A percentile compares a stretch with the other conserved stretches of the same genome.
phyloP scores from a whole-genome alignment of 2,329 filamentous ascomycete genomes.

The Exserohilum turcica region DNA sequence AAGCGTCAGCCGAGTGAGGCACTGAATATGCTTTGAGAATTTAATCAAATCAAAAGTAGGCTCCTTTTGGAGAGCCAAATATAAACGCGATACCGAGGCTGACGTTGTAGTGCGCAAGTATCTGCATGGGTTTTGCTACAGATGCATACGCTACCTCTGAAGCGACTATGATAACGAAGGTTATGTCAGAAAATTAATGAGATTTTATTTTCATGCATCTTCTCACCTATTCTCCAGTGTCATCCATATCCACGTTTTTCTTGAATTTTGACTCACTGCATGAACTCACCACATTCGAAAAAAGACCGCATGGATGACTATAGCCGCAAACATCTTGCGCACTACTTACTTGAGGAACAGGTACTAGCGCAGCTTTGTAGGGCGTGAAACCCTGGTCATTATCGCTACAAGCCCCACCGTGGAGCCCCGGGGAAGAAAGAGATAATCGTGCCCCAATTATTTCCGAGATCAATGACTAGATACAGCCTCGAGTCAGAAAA shows the following conservation, averaged over 20 bases:
- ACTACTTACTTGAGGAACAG: neutral
- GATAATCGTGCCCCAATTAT: neutral
- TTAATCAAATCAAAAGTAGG: neutral
- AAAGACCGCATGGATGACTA: no score
- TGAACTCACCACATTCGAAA: no score
- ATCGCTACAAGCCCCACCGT: neutral
- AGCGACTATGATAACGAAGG: neutral
- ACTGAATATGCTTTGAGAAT: neutral
- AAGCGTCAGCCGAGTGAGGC: slow-evolving; percentile 38
- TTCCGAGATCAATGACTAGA: neutral
- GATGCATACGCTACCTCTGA: neutral
- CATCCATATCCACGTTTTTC: no score
- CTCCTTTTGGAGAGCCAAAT: neutral
- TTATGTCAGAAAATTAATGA: neutral
- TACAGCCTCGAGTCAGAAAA: neutral
- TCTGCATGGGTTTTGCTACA: no score
- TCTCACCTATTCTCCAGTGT: neutral
- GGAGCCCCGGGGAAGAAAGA: neutral
- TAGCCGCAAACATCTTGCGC: no score
- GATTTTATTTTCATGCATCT: neutral
- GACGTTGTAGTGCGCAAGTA: neutral
- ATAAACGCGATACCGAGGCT: neutral
- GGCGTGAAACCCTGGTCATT: neutral
- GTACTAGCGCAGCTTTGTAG: neutral
- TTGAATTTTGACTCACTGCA: no score